A percentile compares a stretch with the other conserved stretches of the same genome.
Conservation (phyloP, 169 alveolate species). For the Eimeria acervulina region DNA sequence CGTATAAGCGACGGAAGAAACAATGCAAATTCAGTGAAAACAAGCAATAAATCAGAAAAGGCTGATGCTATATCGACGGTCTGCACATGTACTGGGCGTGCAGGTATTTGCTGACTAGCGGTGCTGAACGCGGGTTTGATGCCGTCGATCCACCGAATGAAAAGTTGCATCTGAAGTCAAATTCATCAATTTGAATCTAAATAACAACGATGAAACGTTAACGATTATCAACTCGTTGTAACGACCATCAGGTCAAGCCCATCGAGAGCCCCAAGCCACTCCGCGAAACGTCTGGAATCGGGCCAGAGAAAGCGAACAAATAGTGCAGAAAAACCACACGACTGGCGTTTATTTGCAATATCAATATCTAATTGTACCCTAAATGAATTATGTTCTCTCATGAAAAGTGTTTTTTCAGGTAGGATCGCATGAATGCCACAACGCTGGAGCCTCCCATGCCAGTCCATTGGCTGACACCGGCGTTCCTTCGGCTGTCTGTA, state of each 20-base stretch:
- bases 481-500: not conserved
- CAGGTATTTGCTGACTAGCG: slow-evolving; percentile 29
- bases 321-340: no score
- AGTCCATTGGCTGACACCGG: slow-evolving; percentile 18
- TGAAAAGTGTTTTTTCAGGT: not conserved
- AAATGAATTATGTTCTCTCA: not conserved
- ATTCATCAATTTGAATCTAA: not conserved
- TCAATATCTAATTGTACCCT: not conserved
- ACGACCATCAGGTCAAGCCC: not conserved
- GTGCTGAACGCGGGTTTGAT: not conserved
- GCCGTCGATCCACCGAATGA: not conserved
- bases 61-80: not conserved
- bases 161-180: not conserved
- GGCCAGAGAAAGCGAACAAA: not conserved
- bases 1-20: not conserved
- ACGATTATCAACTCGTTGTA: not conserved
- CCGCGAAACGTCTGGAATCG: not conserved
- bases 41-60: not conserved
- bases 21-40: not conserved
- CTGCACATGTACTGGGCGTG: not conserved
- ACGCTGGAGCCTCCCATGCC: not conserved
- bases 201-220: not conserved
- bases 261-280: slow-evolving; percentile 22
- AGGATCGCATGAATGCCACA: not conserved
- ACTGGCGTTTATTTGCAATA: not conserved